Evolutionary conservation across 768 basidiomycete genomes (phyloP), one percentile per base, ranked within the genome.

Genomic region (Pleurotus citrinopileatus): DNA sequence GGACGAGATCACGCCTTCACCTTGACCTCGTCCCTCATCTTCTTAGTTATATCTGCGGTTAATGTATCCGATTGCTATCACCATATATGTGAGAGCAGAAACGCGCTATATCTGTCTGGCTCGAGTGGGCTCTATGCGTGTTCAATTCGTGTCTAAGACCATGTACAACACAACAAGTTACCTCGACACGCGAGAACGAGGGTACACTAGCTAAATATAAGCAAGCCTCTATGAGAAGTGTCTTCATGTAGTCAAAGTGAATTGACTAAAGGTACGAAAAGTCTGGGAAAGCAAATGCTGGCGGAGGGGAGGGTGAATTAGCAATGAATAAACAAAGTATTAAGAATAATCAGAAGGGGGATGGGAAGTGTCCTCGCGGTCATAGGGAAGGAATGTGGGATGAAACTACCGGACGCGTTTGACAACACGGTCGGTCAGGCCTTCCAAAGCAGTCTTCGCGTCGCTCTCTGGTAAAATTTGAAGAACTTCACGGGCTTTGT

Each of bases 391-490:
- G 32, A 26, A 32, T 13, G 19, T 51, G n/a, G n/a, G 2, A 32
- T 51, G n/a, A 8, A 36, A 37, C 32, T 22, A 84, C 74, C 77
- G 81, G 58, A 70, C 80, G 66, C 84, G 77, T 59, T 80, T 75
- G 40, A 87, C 76, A 19, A 91, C 86, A 28, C 79, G 78, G 55
- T 85, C 83, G 27, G 88, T 82, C 60, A 96, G 72, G 12, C 70
- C 78, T 44, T 87, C 83, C 55, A 98, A 70, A n/a, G 89, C 93
- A 23, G 74, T 71, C 67, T 83, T 85, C 26, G 90, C 85, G 55
- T 91, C 87, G 60, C 88, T 91, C 57, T 89, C 86, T 5, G 95
- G 95, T 51, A 98, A 75, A 4, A 77, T 67, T 27, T 68, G 70
- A 13, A 97, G 73, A 13, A 82, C 80, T 57, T 88, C 83, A 32